Conservation (phyloP, 768 basidiomycete species). For the Termitomyces sp. region DNA sequence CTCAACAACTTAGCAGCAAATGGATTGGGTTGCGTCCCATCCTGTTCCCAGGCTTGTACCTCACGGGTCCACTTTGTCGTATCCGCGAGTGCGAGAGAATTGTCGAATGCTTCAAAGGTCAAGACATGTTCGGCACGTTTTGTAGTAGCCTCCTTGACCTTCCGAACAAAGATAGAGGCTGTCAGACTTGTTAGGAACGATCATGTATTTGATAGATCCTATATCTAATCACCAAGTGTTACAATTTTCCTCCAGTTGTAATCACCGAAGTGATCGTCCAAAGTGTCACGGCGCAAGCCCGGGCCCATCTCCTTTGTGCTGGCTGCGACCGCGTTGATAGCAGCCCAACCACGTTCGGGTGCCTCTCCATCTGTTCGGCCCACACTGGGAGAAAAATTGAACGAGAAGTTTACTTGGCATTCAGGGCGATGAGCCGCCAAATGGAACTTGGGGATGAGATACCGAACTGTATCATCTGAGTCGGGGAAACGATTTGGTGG, state of each 20-base stretch:
- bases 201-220: not conserved
- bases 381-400: slow-evolving; percentile 22
- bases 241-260: slow-evolving; percentile 27
- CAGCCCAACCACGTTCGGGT: slow-evolving; percentile 26
- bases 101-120: slow-evolving; percentile 15
- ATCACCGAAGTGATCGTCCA: slow-evolving; percentile 24
- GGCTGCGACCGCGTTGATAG: slow-evolving; percentile 18
- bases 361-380: slow-evolving; percentile 16
- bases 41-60: slow-evolving; percentile 12
- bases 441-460: slow-evolving; percentile 32
- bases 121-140: slow-evolving; percentile 7
- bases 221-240: not conserved
- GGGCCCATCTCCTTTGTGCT: slow-evolving; percentile 28
- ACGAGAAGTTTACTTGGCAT: slow-evolving; percentile 24
- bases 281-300: slow-evolving; percentile 20
- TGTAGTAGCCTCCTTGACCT: slow-evolving; percentile 14
- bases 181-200: not conserved
- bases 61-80: not conserved
- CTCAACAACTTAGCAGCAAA: slow-evolving; percentile 2
- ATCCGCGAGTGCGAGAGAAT: not conserved
- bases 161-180: slow-evolving; percentile 12
- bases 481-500: not conserved
- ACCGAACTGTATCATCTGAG: slow-evolving; percentile 4
- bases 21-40: slow-evolving; percentile 8
- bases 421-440: slow-evolving; percentile 22